phyloP scores from a whole-genome alignment of 352 stramenopile species.

The Plasmopara muralis region DNA sequence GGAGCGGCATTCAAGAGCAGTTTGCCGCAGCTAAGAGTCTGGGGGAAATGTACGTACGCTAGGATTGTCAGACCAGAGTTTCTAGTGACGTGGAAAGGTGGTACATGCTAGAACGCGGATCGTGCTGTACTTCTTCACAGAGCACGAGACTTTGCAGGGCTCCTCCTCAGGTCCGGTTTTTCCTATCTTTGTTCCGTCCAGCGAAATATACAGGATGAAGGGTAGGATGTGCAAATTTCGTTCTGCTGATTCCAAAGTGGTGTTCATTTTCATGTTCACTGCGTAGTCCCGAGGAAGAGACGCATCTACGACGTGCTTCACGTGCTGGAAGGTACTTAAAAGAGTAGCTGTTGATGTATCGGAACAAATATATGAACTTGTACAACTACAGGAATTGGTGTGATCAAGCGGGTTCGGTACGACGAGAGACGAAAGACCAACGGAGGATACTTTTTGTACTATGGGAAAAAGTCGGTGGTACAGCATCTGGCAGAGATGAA shows the following conservation, averaged over 20 bases:
- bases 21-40: slow-evolving; percentile 38
- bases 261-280: slow-evolving; percentile 9
- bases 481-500: slow-evolving; percentile 33
- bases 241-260: slow-evolving; percentile 2
- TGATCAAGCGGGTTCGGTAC: slow-evolving; percentile 49
- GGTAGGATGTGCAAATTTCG: slow-evolving; percentile 23
- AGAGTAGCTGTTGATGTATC: neutral
- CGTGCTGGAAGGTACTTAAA: slow-evolving; percentile 59
- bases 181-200: slow-evolving; percentile 44
- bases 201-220: slow-evolving; percentile 63
- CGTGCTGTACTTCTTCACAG: slow-evolving; percentile 56
- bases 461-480: slow-evolving; percentile 34
- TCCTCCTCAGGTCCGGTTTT: slow-evolving; percentile 15
- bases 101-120: slow-evolving; percentile 32
- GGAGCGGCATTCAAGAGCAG: slow-evolving; percentile 31
- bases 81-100: slow-evolving; percentile 2
- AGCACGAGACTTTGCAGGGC: slow-evolving; percentile 39
- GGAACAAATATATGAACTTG: slow-evolving; percentile 3
- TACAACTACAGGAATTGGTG: slow-evolving; percentile 37
- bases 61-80: neutral
- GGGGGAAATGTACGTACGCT: slow-evolving; percentile 37
- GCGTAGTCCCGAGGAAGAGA: slow-evolving; percentile 53
- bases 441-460: slow-evolving; percentile 55
- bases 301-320: slow-evolving; percentile 74
- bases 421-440: slow-evolving; percentile 24